A percentile compares a stretch with the other conserved stretches of the same genome.
Conservation (phyloP, 257 asterid species). For the Vinca minor region DNA sequence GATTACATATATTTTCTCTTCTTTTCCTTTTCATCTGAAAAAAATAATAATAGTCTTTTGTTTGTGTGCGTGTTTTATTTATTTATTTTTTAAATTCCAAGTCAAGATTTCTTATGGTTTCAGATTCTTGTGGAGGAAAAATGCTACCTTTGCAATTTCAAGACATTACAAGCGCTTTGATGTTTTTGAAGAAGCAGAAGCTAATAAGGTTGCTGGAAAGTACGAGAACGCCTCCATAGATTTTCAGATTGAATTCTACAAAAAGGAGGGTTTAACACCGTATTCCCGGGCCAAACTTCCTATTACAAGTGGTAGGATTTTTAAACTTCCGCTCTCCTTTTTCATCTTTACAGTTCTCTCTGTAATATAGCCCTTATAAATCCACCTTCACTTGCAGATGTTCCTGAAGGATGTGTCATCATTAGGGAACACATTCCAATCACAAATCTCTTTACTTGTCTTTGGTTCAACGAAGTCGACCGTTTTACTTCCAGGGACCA, state of each 20-base stretch:
- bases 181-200: conserved; percentile 90
- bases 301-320: conserved; percentile 63
- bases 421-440: conserved; percentile 79
- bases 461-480: conserved; percentile 91
- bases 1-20: no score
- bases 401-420: conserved; percentile 94
- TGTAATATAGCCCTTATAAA: background rate
- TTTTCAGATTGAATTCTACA: conserved; percentile 81
- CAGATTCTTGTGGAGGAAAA: conserved; percentile 92
- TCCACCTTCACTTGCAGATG: conserved; percentile 43
- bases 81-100: no score
- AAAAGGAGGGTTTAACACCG: conserved; percentile 76
- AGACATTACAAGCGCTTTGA: conserved; percentile 84
- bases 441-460: conserved; percentile 82
- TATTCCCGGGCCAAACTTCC: conserved; percentile 71
- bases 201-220: conserved; percentile 87
- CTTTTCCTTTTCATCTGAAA: no score
- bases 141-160: conserved; percentile 87
- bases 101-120: background rate
- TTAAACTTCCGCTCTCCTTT: background rate
- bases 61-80: no score
- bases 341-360: background rate
- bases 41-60: no score
- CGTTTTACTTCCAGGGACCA: conserved; percentile 94
- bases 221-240: conserved; percentile 79